Conservation (phyloP, 2,329 filamentous ascomycete species). For the Colletotrichum navitas region DNA sequence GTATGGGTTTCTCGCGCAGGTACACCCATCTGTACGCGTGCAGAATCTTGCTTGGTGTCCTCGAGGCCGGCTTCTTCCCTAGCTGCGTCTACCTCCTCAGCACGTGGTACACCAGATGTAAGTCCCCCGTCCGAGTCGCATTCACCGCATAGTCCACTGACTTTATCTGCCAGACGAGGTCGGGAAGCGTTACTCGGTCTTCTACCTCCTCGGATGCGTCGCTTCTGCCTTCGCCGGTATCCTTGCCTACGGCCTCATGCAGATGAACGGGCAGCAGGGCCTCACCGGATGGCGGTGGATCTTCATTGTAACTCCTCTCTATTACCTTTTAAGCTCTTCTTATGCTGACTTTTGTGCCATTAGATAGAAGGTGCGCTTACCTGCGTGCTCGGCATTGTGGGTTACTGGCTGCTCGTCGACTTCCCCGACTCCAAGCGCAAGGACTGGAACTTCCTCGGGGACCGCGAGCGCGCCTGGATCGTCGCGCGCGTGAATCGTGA, state of each 20-base stretch:
- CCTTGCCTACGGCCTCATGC: conserved; percentile 77
- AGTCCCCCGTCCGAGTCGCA: conserved; percentile 44
- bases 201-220: conserved; percentile 77
- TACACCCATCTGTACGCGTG: conserved; percentile 67
- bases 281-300: conserved; percentile 77
- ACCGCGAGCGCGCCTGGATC: conserved; percentile 65
- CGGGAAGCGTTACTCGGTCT: conserved; percentile 76
- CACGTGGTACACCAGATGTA: conserved; percentile 78
- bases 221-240: conserved; percentile 77
- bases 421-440: conserved; percentile 70
- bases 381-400: conserved; percentile 60
- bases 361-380: conserved; percentile 65
- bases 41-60: conserved; percentile 70
- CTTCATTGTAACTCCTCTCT: conserved; percentile 58
- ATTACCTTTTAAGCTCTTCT: no score
- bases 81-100: conserved; percentile 79
- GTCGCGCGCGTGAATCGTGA: conserved; percentile 68
- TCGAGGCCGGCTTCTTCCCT: conserved; percentile 81
- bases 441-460: conserved; percentile 65
- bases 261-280: conserved; percentile 68
- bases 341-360: no score
- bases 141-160: neutral
- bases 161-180: conserved; percentile 66
- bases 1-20: conserved; percentile 71
- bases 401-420: conserved; percentile 72